Percentiles rank a stretch among this genome's conserved stretches.
These are phyloP conservation scores for Penicillium sp. DNA, from an alignment of 2,329 filamentous ascomycete genomes.

Conservation along the genomic window DNA sequence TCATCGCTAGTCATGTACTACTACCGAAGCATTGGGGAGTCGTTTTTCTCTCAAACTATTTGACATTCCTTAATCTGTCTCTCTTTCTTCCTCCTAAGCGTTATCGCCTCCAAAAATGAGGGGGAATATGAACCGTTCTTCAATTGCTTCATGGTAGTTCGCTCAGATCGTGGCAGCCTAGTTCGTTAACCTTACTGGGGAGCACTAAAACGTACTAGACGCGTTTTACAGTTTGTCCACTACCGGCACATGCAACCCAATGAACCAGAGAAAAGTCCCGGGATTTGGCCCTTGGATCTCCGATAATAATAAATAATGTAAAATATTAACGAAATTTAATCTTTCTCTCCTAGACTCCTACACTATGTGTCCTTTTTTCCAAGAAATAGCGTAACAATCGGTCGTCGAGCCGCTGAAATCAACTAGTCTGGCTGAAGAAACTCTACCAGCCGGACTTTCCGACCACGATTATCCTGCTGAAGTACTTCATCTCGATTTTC, in stretches of 20 bases:
- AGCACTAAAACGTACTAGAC: background rate
- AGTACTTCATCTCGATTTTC: background rate
- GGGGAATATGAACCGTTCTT: background rate
- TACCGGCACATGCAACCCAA: slow-evolving; percentile 9
- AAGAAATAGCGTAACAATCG: background rate
- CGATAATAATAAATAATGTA: background rate
- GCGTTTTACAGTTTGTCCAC: slow-evolving; percentile 1
- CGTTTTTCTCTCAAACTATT: background rate
- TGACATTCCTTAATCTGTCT: background rate
- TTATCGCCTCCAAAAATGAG: background rate
- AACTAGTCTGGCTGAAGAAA: background rate
- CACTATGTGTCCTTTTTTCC: background rate
- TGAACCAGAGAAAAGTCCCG: slow-evolving; percentile 4
- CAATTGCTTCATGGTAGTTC: background rate
- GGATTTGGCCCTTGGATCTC: slow-evolving; percentile 5
- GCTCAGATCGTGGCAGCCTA: background rate
- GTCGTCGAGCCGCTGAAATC: background rate
- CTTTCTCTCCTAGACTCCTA: background rate
- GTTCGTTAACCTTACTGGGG: background rate
- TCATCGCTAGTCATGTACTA: background rate
- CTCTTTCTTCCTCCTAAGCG: background rate
- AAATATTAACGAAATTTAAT: background rate
- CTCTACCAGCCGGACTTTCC: background rate
- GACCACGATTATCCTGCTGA: background rate
- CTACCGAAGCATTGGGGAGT: background rate